A percentile compares a stretch with the other conserved stretches of the same genome.
Conservation (phyloP, 306 rosid genomes). For the Erythrophleum fordii region DNA sequence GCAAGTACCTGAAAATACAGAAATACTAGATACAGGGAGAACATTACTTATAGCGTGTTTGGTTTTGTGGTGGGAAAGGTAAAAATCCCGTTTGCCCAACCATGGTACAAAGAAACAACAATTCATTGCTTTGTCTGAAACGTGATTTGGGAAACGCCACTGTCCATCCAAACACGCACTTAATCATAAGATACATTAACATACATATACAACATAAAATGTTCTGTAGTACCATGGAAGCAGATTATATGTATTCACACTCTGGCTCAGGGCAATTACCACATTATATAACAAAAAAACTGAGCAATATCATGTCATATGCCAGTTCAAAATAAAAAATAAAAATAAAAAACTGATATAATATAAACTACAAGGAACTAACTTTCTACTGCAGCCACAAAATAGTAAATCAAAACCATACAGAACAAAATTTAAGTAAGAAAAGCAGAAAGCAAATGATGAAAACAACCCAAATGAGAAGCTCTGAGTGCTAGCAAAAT, state of each 20-base stretch:
- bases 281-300: neutral
- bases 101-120: too few relatives aligned
- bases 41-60: too few relatives aligned
- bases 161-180: too few relatives aligned
- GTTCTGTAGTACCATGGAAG: neutral
- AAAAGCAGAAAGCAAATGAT: neutral
- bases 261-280: neutral
- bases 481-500: conserved; percentile 96
- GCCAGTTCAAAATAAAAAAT: neutral
- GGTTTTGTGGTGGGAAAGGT: too few relatives aligned
- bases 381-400: neutral
- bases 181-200: neutral
- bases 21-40: neutral
- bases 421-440: neutral
- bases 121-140: too few relatives aligned
- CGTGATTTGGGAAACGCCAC: too few relatives aligned
- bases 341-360: neutral
- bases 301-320: neutral
- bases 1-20: conserved; percentile 16
- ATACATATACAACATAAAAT: conserved; percentile 6
- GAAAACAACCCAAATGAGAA: conserved; percentile 82
- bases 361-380: neutral
- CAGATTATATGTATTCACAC: neutral
- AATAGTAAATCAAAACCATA: neutral
- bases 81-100: too few relatives aligned